Conservation (phyloP, 225 moss, liverwort and hornwort genomes). For the Pseudoscleropodium purum region DNA sequence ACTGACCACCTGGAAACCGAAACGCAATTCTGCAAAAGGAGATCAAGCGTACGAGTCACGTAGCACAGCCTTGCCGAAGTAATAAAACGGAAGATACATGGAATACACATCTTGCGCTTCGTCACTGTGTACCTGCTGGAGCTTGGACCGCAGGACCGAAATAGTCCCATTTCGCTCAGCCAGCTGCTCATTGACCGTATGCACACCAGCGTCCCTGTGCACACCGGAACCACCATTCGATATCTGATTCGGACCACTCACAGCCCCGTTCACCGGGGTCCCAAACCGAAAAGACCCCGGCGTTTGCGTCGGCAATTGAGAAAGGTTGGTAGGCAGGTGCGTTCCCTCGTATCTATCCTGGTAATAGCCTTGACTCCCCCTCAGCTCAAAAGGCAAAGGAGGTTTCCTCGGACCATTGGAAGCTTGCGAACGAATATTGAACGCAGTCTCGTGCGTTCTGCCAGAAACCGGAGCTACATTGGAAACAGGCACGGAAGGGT, state of each 20-base stretch:
- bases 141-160: slow-evolving; percentile 56
- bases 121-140: slow-evolving; percentile 38
- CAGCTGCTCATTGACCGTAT: slow-evolving; percentile 23
- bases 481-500: neutral
- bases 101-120: neutral
- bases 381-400: slow-evolving; percentile 19
- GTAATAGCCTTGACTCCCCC: slow-evolving; percentile 3
- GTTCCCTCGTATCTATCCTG: slow-evolving; percentile 14
- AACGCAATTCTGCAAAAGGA: neutral
- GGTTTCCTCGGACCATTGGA: slow-evolving; percentile 15
- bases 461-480: neutral
- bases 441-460: slow-evolving; percentile 15
- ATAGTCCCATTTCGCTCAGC: slow-evolving; percentile 64
- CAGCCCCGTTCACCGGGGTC: neutral
- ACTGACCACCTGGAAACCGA: neutral
- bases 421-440: slow-evolving; percentile 10
- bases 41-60: neutral
- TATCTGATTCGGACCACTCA: neutral
- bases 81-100: neutral
- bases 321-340: slow-evolving; percentile 3
- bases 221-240: slow-evolving; percentile 8
- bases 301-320: slow-evolving; percentile 26
- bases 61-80: neutral
- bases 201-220: slow-evolving; percentile 5
- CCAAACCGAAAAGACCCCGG: slow-evolving; percentile 9